Base-by-base conservation (phyloP, 805 yeast genomes). In the Clavispora vitiphila region DNA sequence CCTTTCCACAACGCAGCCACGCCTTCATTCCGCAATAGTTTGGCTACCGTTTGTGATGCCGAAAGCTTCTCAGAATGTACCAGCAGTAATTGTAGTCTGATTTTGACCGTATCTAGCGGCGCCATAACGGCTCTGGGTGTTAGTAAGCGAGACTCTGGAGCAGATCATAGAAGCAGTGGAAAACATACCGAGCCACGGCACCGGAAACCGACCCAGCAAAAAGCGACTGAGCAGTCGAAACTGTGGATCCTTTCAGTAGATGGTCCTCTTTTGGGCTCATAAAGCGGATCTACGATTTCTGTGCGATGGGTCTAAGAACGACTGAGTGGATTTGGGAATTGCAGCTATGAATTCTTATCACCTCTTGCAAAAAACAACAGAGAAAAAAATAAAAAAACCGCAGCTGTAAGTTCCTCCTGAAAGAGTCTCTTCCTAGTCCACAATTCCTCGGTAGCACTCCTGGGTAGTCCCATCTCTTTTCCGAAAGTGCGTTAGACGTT, bases 1-100 rank as follows among this genome's bases (percentile, higher is more conserved):
- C 99, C 99, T 59, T 89, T 90, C 98, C 98, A 93, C n/a, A 91
- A 69, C 0, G 88, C 91, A 11, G 61, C 46, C 0, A 82, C 32
- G 1, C 96, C 95, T 60, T 91, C 98, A 25, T 77, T 70, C 15
- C 60, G 57, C 1, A 74, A 47, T 1, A 88, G 72, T 1, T 67
- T 59, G 11, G 46, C 47, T 36, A 78, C 58, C 0, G 81, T 68
- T 15, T 58, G 42, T 3, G 53, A 24, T 3, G 77, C 72, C 9
- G 51, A 11, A 14, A 11, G 8, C 23, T 40, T 31, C 31, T 38
- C 40, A 6, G 42, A 27, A 12, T 38, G 39, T n/a, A 42, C 14
- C 48, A 67, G 63, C 45, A 76, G 81, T 2, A 86, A 64, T 57
- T 86, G 96, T 27, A 84, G 66, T 40, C 95, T 67, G 49, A 86